Percentiles rank a stretch among this genome's conserved stretches.
phyloP scores from a whole-genome alignment of 331 rosid genomes.

The Quercus lobata region DNA sequence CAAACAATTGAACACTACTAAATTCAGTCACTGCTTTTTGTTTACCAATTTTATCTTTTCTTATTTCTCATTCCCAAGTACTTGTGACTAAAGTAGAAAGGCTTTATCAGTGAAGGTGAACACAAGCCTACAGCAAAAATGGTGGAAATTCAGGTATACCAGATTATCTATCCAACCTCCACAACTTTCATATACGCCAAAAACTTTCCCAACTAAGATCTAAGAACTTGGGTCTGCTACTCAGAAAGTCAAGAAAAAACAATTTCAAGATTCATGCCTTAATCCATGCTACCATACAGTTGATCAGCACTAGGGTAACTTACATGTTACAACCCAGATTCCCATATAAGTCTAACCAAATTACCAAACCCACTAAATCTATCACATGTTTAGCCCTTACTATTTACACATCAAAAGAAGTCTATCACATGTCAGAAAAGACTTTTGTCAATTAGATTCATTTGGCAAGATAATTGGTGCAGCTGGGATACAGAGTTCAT shows the following conservation, averaged over 20 bases:
- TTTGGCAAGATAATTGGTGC: not conserved
- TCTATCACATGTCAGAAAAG: not conserved
- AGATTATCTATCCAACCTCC: not conserved
- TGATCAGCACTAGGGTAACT: not conserved
- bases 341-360: not conserved
- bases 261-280: not conserved
- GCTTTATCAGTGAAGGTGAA: not conserved
- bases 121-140: not conserved
- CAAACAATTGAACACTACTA: not conserved
- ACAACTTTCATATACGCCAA: not conserved
- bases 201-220: not conserved
- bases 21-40: not conserved
- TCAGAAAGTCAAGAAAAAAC: not conserved
- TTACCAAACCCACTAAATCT: not conserved
- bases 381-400: not conserved
- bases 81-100: not conserved
- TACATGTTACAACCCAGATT: not conserved
- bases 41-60: not conserved
- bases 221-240: not conserved
- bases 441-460: not conserved
- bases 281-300: not conserved
- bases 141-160: not conserved
- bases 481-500: not conserved
- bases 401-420: too few relatives aligned
- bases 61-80: not conserved